A percentile compares a stretch with the other conserved stretches of the same genome.
These are phyloP conservation scores for Oxyria digyna DNA, from an alignment of 148 eudicot genomes.

Conservation along the genomic window DNA sequence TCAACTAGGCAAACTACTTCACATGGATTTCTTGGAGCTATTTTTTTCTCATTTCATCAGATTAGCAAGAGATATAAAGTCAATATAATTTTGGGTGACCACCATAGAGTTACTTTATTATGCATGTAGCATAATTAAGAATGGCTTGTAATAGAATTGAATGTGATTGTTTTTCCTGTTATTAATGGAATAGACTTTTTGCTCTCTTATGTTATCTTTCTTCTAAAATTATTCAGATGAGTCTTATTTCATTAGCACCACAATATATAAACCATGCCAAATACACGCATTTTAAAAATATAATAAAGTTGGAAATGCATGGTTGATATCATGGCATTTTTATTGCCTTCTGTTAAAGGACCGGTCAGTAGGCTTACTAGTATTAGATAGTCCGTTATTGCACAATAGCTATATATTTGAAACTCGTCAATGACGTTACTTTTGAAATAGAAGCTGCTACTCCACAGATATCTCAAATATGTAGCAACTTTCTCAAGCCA, in stretches of 20 bases:
- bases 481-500: no score
- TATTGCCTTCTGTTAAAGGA: not conserved
- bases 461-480: not conserved
- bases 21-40: not conserved
- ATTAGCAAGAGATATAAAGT: no score
- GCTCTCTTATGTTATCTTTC: no score
- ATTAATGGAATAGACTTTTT: no score
- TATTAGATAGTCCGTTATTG: not conserved
- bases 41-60: not conserved
- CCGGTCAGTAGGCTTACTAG: not conserved
- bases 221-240: no score
- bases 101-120: not conserved
- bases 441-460: not conserved
- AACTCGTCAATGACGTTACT: not conserved
- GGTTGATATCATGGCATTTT: no score
- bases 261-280: no score
- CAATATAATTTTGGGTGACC: no score
- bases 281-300: no score
- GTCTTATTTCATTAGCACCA: no score
- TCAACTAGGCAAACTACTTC: not conserved
- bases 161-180: not conserved
- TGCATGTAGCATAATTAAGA: not conserved
- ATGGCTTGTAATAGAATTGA: not conserved
- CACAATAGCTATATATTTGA: not conserved
- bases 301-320: no score